Evolutionary conservation across 2,329 filamentous ascomycete genomes (phyloP).

Genomic region (Ophiognomonia clavigignenti-juglandacearum): DNA sequence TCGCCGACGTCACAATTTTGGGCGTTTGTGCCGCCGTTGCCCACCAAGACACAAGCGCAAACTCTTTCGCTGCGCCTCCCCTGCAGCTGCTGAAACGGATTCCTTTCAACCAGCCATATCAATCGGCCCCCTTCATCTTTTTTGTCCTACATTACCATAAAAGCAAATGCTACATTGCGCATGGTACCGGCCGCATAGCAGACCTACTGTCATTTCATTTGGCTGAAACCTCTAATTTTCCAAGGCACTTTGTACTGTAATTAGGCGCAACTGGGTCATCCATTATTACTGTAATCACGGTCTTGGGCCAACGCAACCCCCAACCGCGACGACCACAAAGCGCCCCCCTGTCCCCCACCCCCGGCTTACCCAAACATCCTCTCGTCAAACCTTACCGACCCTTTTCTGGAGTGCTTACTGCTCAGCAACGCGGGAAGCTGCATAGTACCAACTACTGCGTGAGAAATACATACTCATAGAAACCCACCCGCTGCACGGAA

Average conservation of each 20-base stretch:
- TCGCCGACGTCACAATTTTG: no score
- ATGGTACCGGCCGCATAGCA: no score
- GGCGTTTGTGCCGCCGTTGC: no score
- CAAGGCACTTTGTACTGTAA: background rate
- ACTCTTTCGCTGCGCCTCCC: conserved; percentile 12
- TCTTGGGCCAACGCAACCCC: no score
- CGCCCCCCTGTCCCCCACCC: no score
- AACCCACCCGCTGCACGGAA: background rate
- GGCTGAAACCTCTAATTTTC: conserved; percentile 1
- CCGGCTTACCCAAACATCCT: no score
- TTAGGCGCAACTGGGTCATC: background rate
- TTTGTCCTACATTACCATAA: background rate
- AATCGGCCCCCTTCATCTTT: conserved; percentile 1
- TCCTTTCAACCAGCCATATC: conserved; percentile 10
- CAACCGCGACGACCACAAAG: no score
- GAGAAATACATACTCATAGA: background rate
- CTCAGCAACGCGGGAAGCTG: background rate
- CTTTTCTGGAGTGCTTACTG: background rate
- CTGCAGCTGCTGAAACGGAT: conserved; percentile 15
- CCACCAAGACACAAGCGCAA: no score
- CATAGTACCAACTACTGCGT: background rate
- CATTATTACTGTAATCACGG: no score
- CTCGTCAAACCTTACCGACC: background rate
- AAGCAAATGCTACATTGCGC: no score
- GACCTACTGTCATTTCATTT: no score